A percentile compares a stretch with the other conserved stretches of the same genome.
Conservation (phyloP, 2,329 filamentous ascomycete species). For the Phialocephala sp. region DNA sequence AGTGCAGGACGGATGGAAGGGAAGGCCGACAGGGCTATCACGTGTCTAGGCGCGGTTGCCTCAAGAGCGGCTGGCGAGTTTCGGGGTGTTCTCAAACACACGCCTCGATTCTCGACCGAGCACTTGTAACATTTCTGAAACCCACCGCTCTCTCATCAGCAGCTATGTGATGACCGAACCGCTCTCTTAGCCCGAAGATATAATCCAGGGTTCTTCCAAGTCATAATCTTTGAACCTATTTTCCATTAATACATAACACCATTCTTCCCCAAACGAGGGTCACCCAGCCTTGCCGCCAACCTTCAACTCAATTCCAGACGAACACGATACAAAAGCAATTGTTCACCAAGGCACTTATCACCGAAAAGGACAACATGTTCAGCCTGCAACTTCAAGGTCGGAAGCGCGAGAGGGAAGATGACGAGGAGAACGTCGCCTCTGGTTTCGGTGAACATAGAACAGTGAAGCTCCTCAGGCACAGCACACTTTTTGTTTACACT, state of each 20-base stretch:
- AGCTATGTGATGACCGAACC: constrained; percentile 18
- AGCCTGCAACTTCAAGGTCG: constrained; percentile 29
- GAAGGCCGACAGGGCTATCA: not conserved
- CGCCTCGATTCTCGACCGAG: constrained; percentile 12
- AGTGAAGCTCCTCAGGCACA: constrained; percentile 31
- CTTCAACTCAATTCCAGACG: constrained; percentile 25
- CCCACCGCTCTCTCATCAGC: constrained; percentile 25
- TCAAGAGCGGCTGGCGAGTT: constrained; percentile 3
- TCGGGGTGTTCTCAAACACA: constrained; percentile 16
- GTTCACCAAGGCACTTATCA: constrained; percentile 8
- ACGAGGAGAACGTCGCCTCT: constrained; percentile 34
- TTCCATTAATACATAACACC: constrained; percentile 23
- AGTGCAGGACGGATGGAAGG: not conserved
- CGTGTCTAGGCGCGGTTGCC: not conserved
- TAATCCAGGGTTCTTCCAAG: constrained; percentile 31
- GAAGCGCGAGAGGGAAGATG: constrained; percentile 41
- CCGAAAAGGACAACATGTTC: constrained; percentile 30
- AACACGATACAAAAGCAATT: constrained; percentile 21
- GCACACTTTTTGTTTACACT: constrained; percentile 11
- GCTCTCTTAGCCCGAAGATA: constrained; percentile 24
- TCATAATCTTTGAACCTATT: constrained; percentile 19
- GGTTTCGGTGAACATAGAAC: constrained; percentile 43
- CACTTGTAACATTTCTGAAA: constrained; percentile 36
- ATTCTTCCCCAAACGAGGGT: constrained; percentile 3
- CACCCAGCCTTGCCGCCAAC: constrained; percentile 27